A percentile compares a stretch with the other conserved stretches of the same genome.
Conservation (phyloP, 495 filamentous ascomycete species). For the Xylaria telfairii region DNA sequence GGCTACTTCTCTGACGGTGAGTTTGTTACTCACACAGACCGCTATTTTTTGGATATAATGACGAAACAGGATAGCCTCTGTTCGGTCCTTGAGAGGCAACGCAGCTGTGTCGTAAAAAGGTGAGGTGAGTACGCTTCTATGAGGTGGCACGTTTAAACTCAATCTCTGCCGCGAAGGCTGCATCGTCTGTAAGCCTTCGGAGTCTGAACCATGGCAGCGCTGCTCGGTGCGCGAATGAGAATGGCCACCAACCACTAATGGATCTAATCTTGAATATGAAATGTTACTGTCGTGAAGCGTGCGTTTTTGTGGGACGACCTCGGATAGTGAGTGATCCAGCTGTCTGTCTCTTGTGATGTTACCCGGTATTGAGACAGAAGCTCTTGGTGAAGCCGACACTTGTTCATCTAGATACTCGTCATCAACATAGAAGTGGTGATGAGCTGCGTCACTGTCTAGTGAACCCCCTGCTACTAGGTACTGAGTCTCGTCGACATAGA, state of each 20-base stretch:
- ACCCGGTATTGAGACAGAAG: background rate
- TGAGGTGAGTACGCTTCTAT: background rate
- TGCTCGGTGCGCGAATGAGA: background rate
- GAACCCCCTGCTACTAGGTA: slow-evolving; percentile 28
- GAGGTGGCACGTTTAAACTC: slow-evolving; percentile 17
- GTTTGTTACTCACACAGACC: slow-evolving; percentile 49
- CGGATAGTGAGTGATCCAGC: background rate
- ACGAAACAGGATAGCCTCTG: slow-evolving; percentile 51
- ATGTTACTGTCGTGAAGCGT: background rate
- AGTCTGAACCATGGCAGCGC: background rate
- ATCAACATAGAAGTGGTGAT: slow-evolving; percentile 29
- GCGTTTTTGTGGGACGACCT: background rate
- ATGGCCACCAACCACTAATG: background rate
- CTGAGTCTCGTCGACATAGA: slow-evolving; percentile 38
- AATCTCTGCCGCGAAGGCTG: background rate
- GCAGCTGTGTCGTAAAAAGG: slow-evolving; percentile 20
- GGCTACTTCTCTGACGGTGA: background rate
- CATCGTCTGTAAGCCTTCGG: slow-evolving; percentile 3
- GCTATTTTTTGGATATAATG: slow-evolving; percentile 58
- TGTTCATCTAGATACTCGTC: slow-evolving; percentile 17
- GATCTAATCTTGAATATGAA: background rate
- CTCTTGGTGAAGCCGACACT: slow-evolving; percentile 23
- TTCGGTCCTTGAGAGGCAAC: slow-evolving; percentile 46
- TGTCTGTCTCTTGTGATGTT: background rate
- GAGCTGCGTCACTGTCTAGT: slow-evolving; percentile 22